Evolutionary conservation across 495 filamentous ascomycete genomes (phyloP).

Genomic region (Hypoxylon rickii): DNA sequence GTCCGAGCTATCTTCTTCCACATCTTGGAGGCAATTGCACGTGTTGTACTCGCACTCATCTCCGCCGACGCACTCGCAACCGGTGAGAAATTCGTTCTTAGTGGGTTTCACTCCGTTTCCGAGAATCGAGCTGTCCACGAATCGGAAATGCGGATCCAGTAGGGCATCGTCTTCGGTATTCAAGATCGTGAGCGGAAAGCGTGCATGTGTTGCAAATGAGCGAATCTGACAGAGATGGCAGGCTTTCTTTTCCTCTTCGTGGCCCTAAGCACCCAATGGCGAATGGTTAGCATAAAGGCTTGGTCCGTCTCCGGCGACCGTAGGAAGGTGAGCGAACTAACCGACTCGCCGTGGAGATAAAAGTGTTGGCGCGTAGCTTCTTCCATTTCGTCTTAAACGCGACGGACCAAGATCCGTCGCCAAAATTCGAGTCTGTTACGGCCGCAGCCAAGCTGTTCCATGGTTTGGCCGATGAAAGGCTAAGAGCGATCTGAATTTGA

Average conservation of each 20-base stretch:
- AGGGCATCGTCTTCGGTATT: constrained; percentile 51
- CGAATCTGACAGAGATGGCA: constrained; percentile 60
- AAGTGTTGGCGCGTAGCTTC: constrained; percentile 44
- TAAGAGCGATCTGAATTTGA: not conserved
- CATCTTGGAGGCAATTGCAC: constrained; percentile 60
- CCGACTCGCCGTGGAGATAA: constrained; percentile 45
- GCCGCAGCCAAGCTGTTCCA: constrained; percentile 7
- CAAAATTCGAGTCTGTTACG: constrained; percentile 9
- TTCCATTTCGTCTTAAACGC: constrained; percentile 41
- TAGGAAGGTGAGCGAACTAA: constrained; percentile 17
- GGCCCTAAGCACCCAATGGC: constrained; percentile 11
- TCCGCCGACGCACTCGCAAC: constrained; percentile 56
- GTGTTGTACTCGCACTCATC: constrained; percentile 52
- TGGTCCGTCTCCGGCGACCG: not conserved
- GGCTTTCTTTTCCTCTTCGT: constrained; percentile 32
- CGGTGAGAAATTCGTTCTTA: constrained; percentile 54
- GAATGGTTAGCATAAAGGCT: not conserved
- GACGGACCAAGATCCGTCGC: not conserved
- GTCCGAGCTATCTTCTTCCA: constrained; percentile 42
- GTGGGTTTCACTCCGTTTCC: constrained; percentile 50
- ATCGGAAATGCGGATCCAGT: constrained; percentile 56
- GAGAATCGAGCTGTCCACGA: constrained; percentile 54
- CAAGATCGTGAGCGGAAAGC: constrained; percentile 51
- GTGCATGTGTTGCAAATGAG: constrained; percentile 45
- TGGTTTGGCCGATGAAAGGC: not conserved